Percentiles rank a stretch among this genome's conserved stretches.
These are phyloP conservation scores for Cenchrus fungigraminus DNA, from an alignment of 176 grass and related monocot species.

Conservation along the genomic window DNA sequence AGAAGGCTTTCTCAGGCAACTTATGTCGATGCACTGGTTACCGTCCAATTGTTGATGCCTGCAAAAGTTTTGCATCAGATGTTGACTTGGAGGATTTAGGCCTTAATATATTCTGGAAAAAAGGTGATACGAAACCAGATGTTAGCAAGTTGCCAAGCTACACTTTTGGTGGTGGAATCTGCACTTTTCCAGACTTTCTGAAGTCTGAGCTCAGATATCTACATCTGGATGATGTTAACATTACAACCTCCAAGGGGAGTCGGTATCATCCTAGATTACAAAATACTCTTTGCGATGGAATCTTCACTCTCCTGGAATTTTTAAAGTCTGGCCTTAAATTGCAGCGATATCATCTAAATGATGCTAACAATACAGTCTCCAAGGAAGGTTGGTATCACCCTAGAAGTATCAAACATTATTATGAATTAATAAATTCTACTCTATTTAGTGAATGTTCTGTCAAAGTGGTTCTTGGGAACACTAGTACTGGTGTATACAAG, in stretches of 20 bases:
- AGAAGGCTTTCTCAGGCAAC: constrained; percentile 68
- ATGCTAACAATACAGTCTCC: neutral
- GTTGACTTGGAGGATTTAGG: constrained; percentile 79
- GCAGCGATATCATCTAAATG: constrained; percentile 2
- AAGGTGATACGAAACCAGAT: constrained; percentile 48
- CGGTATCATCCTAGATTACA: constrained; percentile 57
- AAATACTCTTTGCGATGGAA: constrained; percentile 24
- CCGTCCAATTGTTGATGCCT: constrained; percentile 63
- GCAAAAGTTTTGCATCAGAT: constrained; percentile 77
- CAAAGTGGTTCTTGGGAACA: constrained; percentile 73
- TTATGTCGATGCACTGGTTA: constrained; percentile 81
- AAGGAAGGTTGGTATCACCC: constrained; percentile 60
- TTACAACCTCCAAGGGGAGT: neutral
- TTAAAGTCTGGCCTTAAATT: constrained; percentile 63
- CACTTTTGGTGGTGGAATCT: constrained; percentile 46
- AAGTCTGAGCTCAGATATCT: constrained; percentile 60
- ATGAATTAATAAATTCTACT: constrained; percentile 47
- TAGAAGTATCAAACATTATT: constrained; percentile 54
- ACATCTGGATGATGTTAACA: neutral
- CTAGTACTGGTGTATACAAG: constrained; percentile 74
- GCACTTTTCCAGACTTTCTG: constrained; percentile 62
- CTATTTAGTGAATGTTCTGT: constrained; percentile 34
- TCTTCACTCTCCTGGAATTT: constrained; percentile 59
- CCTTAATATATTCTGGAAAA: constrained; percentile 71
- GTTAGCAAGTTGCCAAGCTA: constrained; percentile 53